phyloP scores from a whole-genome alignment of 805 yeast species.

The Myxozyma geophila region DNA sequence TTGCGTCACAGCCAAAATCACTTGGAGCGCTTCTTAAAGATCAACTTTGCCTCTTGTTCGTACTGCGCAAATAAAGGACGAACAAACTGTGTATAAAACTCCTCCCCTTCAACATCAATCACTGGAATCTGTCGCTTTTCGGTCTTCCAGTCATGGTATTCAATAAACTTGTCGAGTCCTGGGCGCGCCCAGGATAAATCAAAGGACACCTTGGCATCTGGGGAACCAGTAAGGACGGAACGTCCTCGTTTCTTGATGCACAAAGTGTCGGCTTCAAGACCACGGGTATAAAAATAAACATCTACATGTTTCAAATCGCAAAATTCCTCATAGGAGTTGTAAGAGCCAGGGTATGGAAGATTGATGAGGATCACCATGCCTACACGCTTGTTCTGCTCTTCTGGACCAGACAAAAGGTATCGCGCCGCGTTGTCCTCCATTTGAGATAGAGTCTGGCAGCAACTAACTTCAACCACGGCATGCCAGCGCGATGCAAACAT shows the following conservation, averaged over 20 bases:
- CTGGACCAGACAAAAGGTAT: background rate
- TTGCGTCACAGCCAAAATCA: background rate
- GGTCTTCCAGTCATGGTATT: constrained; percentile 11
- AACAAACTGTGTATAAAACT: constrained; percentile 1
- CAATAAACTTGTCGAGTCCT: constrained; percentile 7
- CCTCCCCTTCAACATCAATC: background rate
- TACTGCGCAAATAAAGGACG: constrained; percentile 4
- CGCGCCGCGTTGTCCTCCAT: constrained; percentile 10
- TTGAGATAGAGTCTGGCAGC: constrained; percentile 1
- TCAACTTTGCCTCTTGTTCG: background rate
- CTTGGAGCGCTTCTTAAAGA: background rate
- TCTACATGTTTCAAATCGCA: background rate
- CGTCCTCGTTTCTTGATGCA: background rate
- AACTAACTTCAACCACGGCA: background rate
- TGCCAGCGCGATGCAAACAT: constrained; percentile 7
- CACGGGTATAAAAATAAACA: background rate
- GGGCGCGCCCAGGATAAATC: constrained; percentile 8
- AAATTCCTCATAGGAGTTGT: background rate
- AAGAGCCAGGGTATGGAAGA: background rate
- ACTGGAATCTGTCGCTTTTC: constrained; percentile 2
- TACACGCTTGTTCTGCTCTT: background rate
- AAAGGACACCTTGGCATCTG: background rate
- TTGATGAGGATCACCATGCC: background rate
- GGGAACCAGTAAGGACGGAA: constrained; percentile 2
- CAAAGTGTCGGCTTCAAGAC: background rate